Percentiles rank a stretch among this genome's conserved stretches.
phyloP scores from a whole-genome alignment of 2,329 filamentous ascomycete species.

The Fusarium mundagurra region DNA sequence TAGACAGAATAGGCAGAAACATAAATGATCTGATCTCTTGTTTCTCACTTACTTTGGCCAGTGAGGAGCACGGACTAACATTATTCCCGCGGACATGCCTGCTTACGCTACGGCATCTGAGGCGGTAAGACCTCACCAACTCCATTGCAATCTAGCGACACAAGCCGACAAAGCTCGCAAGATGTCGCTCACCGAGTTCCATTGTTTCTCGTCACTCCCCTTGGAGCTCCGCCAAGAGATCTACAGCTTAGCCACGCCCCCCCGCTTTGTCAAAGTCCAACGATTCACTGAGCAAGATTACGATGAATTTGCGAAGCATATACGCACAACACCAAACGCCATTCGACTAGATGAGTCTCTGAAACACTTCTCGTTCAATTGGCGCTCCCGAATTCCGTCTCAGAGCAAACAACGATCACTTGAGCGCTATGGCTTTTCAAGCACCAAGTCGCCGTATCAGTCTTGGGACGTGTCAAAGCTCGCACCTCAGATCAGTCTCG shows the following conservation, averaged over 20 bases:
- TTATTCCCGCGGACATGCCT: background rate
- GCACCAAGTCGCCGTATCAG: background rate
- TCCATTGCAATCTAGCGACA: background rate
- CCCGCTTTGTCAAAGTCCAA: background rate
- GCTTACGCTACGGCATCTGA: background rate
- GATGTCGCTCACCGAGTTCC: background rate
- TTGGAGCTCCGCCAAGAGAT: background rate
- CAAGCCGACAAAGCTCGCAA: rapidly evolving
- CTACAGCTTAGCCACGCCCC: background rate
- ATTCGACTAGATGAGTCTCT: background rate
- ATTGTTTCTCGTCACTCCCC: background rate
- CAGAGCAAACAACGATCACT: background rate
- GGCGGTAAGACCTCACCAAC: background rate
- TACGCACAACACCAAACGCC: background rate
- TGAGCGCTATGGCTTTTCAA: background rate
- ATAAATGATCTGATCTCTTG: background rate
- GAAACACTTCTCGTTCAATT: background rate
- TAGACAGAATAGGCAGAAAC: background rate
- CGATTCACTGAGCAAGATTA: background rate
- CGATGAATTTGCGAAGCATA: background rate
- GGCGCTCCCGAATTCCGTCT: background rate
- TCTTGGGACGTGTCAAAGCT: background rate
- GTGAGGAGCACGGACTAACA: background rate
- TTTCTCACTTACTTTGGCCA: background rate
- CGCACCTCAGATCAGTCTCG: background rate